phyloP scores from a whole-genome alignment of 495 filamentous ascomycete genomes.

The Mytilinidion resinicola region DNA sequence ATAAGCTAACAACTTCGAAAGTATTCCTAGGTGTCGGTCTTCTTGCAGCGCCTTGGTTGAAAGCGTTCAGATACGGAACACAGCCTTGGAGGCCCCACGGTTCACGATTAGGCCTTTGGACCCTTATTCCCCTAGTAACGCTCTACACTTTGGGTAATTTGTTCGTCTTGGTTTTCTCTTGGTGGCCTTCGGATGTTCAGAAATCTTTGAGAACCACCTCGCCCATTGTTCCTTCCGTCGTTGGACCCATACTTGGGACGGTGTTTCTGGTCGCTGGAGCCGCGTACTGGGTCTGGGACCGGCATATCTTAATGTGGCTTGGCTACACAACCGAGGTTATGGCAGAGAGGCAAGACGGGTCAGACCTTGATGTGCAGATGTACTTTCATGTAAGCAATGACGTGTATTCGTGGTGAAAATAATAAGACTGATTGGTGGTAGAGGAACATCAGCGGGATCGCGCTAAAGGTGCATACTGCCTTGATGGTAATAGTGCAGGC shows the following conservation, averaged over 20 bases:
- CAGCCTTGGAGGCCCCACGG: not conserved
- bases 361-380: no score
- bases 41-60: not conserved
- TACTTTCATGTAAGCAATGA: no score
- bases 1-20: not conserved
- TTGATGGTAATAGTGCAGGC: no score
- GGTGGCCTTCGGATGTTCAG: not conserved
- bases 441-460: no score
- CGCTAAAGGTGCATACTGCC: no score
- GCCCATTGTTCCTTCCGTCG: not conserved
- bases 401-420: no score
- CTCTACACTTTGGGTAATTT: not conserved
- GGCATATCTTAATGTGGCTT: not conserved
- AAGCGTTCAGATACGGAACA: not conserved
- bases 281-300: not conserved
- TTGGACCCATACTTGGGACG: not conserved
- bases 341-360: no score
- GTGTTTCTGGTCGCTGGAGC: not conserved
- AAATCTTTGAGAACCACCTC: not conserved
- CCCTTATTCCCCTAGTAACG: not conserved
- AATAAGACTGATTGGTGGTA: no score
- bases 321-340: no score
- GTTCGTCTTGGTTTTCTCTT: not conserved
- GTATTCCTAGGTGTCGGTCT: not conserved
- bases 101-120: not conserved